Conservation (phyloP, 495 filamentous ascomycete genomes). For the Friedmanniomyces endolithicus region DNA sequence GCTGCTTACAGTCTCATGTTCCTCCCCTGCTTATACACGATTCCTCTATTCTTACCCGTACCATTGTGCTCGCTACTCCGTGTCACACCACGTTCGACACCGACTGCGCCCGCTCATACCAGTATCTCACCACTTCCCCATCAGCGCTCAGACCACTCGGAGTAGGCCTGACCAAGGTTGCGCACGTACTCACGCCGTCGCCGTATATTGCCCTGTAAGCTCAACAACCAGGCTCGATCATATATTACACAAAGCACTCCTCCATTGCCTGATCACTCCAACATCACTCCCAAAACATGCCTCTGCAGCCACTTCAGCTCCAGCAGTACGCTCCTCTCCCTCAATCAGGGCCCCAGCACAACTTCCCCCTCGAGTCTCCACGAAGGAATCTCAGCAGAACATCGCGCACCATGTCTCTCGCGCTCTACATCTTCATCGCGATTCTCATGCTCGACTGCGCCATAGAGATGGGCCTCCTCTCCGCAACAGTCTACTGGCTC, state of each 20-base stretch:
- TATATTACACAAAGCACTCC: background rate
- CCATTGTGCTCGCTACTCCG: too few relatives aligned
- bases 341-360: background rate
- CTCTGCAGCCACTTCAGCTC: background rate
- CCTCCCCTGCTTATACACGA: too few relatives aligned
- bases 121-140: too few relatives aligned
- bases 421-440: slow-evolving; percentile 7
- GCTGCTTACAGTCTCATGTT: too few relatives aligned
- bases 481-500: slow-evolving; percentile 12
- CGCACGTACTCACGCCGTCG: too few relatives aligned
- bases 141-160: too few relatives aligned
- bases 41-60: too few relatives aligned
- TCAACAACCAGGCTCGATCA: background rate
- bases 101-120: too few relatives aligned
- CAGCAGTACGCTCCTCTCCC: background rate
- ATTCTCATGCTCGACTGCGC: slow-evolving; percentile 7
- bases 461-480: slow-evolving; percentile 9
- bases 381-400: background rate
- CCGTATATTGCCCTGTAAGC: background rate
- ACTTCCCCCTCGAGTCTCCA: background rate
- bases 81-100: too few relatives aligned
- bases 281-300: background rate
- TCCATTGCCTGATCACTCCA: background rate
- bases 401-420: background rate
- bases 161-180: too few relatives aligned